Percentiles rank a stretch among this genome's conserved stretches.
These are phyloP conservation scores for Colletotrichum lupini DNA, from an alignment of 2,329 filamentous ascomycete genomes.

Conservation along the genomic window DNA sequence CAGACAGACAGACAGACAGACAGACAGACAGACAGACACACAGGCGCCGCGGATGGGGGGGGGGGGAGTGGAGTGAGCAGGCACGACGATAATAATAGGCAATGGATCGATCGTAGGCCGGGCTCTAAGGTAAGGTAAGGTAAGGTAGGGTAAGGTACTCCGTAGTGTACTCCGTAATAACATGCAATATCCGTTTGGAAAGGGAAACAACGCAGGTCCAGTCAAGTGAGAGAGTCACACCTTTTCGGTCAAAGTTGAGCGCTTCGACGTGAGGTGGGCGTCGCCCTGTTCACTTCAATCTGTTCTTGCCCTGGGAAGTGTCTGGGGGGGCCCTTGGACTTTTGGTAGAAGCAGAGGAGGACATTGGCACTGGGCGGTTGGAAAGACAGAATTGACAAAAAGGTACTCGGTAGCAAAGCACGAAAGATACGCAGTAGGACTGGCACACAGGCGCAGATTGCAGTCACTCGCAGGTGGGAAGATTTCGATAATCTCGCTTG, in stretches of 20 bases:
- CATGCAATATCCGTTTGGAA: not conserved
- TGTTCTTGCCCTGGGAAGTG: not conserved
- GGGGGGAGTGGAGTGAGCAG: constrained; percentile 22
- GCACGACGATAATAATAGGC: constrained; percentile 29
- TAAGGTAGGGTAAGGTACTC: no score
- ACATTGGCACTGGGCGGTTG: no score
- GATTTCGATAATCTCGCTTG: constrained; percentile 41
- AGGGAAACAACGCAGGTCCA: constrained; percentile 6
- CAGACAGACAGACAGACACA: not conserved
- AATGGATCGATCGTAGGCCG: not conserved
- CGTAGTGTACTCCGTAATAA: no score
- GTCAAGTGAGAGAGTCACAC: not conserved
- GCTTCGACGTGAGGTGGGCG: constrained; percentile 7
- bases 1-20: not conserved
- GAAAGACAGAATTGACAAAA: no score
- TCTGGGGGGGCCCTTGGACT: not conserved
- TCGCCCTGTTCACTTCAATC: not conserved
- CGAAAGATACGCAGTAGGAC: no score
- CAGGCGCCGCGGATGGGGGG: not conserved
- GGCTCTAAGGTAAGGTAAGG: no score
- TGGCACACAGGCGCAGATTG: not conserved
- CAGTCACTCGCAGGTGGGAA: constrained; percentile 31
- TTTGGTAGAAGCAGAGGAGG: no score
- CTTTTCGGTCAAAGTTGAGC: not conserved
- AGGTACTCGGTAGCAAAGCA: no score